These are phyloP conservation scores for Colletotrichum costaricense DNA, from an alignment of 2,329 filamentous ascomycete species.

Conservation along the genomic window DNA sequence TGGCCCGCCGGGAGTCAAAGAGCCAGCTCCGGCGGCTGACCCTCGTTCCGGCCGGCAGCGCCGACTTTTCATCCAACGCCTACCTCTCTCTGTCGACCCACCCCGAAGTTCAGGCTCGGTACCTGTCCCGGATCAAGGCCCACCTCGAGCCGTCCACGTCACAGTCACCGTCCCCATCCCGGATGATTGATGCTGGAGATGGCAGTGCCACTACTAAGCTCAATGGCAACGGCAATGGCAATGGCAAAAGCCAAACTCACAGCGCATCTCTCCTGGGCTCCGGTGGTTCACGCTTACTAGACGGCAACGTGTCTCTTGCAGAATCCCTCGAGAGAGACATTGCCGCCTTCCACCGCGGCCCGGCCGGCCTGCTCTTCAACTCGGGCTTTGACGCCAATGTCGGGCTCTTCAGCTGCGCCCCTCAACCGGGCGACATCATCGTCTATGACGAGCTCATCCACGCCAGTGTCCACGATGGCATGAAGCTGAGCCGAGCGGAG, in stretches of 20 bases:
- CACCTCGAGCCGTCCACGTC: constrained; percentile 22
- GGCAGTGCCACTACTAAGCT: background rate
- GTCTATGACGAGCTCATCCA: constrained; percentile 82
- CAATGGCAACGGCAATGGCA: background rate
- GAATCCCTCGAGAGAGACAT: constrained; percentile 59
- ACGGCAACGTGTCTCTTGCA: constrained; percentile 60
- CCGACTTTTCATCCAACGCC: constrained; percentile 83
- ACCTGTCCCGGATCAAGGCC: constrained; percentile 56
- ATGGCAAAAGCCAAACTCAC: constrained; percentile 41
- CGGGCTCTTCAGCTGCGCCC: constrained; percentile 70
- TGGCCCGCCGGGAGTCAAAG: constrained; percentile 39
- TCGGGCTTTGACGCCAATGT: constrained; percentile 76
- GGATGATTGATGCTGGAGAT: background rate
- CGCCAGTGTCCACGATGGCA: constrained; percentile 82
- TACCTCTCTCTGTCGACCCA: constrained; percentile 79
- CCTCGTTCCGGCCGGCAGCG: constrained; percentile 72
- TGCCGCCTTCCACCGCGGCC: constrained; percentile 58
- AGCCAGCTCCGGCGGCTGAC: constrained; percentile 58
- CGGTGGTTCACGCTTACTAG: constrained; percentile 63
- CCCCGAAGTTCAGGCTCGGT: constrained; percentile 68
- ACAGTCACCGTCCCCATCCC: background rate
- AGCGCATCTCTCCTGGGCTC: constrained; percentile 59
- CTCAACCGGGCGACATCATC: constrained; percentile 70
- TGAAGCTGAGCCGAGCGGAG: constrained; percentile 71
- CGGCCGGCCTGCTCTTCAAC: constrained; percentile 62